Percentiles rank a stretch among this genome's conserved stretches.
Evolutionary conservation across 805 yeast genomes (phyloP).

Genomic region (Priceomyces haplophilus): DNA sequence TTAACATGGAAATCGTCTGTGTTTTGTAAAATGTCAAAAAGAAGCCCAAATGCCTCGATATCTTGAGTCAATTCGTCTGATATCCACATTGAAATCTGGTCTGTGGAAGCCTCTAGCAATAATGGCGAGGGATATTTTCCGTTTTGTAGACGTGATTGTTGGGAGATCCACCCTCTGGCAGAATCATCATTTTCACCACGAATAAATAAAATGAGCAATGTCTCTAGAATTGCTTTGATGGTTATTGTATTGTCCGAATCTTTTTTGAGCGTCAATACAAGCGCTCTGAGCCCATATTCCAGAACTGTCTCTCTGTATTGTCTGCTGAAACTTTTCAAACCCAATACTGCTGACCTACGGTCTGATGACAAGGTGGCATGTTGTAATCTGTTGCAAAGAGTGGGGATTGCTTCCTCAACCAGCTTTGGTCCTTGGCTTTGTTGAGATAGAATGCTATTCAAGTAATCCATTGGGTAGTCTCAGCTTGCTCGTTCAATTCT

Average conservation of each 20-base stretch:
- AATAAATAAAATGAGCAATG: conserved; percentile 75
- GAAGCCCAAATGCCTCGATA: conserved; percentile 23
- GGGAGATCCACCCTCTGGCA: conserved; percentile 69
- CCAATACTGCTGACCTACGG: conserved; percentile 85
- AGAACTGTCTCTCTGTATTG: conserved; percentile 88
- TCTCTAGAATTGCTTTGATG: conserved; percentile 78
- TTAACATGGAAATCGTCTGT: conserved; percentile 70
- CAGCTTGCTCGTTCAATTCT: not conserved
- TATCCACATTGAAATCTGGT: conserved; percentile 90
- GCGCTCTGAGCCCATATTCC: conserved; percentile 76
- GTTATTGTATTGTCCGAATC: conserved; percentile 71
- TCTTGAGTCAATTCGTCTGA: conserved; percentile 85
- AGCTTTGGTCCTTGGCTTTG: conserved; percentile 35
- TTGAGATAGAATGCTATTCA: conserved; percentile 34
- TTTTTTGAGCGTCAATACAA: conserved; percentile 60
- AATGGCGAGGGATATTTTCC: conserved; percentile 80
- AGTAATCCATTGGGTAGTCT: conserved; percentile 30
- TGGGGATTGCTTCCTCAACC: conserved; percentile 82
- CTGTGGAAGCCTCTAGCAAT: conserved; percentile 54
- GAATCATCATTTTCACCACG: conserved; percentile 60
- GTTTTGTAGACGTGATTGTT: conserved; percentile 68
- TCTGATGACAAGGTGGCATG: conserved; percentile 82
- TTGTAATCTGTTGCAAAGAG: conserved; percentile 80
- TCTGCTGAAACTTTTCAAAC: conserved; percentile 83
- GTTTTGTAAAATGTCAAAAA: conserved; percentile 45